Conservation (phyloP, 164 flowering plant species). For the Chloranthus sessilifolius region DNA sequence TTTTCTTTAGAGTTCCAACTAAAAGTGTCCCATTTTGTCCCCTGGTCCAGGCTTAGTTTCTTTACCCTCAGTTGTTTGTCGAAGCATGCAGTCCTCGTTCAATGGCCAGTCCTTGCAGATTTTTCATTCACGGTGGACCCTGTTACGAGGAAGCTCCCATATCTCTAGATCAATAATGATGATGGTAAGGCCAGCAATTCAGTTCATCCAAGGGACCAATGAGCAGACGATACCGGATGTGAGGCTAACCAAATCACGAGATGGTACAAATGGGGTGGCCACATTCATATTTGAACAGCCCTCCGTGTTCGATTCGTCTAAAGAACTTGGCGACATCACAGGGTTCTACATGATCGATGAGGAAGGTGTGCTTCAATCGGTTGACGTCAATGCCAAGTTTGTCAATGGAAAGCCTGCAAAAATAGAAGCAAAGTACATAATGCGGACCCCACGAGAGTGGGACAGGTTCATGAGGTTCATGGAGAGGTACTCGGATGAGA, state of each 20-base stretch:
- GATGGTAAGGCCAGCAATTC: slow-evolving; percentile 85
- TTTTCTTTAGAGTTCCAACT: too few species aligned
- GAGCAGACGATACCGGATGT: slow-evolving; percentile 91
- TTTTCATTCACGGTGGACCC: slow-evolving; percentile 16
- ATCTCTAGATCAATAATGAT: slow-evolving; percentile 27
- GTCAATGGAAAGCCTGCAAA: slow-evolving; percentile 85
- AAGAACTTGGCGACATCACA: slow-evolving; percentile 90
- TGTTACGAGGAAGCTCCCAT: slow-evolving; percentile 15
- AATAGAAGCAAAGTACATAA: slow-evolving; percentile 85
- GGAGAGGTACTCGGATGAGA: slow-evolving; percentile 86
- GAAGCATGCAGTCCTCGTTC: slow-evolving; percentile 48
- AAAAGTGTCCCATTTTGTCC: too few species aligned
- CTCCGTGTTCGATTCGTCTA: slow-evolving; percentile 85
- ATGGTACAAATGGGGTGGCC: slow-evolving; percentile 95
- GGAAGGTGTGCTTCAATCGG: slow-evolving; percentile 85
- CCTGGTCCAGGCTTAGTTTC: slow-evolving; percentile 37
- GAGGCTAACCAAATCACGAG: slow-evolving; percentile 80
- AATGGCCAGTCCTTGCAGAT: slow-evolving; percentile 44
- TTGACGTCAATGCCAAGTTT: slow-evolving; percentile 84
- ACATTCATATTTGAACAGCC: slow-evolving; percentile 75
- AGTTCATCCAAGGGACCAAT: slow-evolving; percentile 92
- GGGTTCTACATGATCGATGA: slow-evolving; percentile 98
- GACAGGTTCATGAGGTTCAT: slow-evolving; percentile 99
- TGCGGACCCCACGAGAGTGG: slow-evolving; percentile 86
- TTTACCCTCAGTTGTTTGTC: slow-evolving; percentile 22